Evolutionary conservation across 177 flowering plant genomes (phyloP).

Genomic region (Vitis hybrid): DNA sequence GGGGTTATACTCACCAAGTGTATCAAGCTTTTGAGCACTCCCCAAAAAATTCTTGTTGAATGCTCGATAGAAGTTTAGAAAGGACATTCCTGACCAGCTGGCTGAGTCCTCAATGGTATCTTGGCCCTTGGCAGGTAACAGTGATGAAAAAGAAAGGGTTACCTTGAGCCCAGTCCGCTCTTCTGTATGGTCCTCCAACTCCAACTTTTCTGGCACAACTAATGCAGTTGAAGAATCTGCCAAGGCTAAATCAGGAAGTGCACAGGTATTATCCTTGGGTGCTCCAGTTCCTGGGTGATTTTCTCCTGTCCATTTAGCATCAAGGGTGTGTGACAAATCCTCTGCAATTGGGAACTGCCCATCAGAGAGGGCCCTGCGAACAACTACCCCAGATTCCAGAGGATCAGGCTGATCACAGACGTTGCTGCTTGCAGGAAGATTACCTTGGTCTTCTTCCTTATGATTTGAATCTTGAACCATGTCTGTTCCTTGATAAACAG

Average conservation of each 20-base stretch:
- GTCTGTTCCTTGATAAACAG: constrained; percentile 25
- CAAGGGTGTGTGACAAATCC: constrained; percentile 77
- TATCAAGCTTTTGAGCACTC: constrained; percentile 50
- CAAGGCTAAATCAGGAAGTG: constrained; percentile 27
- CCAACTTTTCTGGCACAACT: constrained; percentile 24
- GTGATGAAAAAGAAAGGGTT: constrained; percentile 29
- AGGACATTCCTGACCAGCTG: constrained; percentile 70
- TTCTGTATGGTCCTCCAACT: constrained; percentile 39
- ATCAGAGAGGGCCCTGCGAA: constrained; percentile 60
- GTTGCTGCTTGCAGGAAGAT: constrained; percentile 19
- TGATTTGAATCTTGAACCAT: constrained; percentile 18
- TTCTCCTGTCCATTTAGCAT: constrained; percentile 95
- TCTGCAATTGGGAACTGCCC: constrained; percentile 57
- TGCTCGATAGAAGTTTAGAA: constrained; percentile 58
- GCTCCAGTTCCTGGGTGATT: constrained; percentile 36
- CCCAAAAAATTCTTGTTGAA: constrained; percentile 50
- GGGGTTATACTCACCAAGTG: constrained; percentile 57
- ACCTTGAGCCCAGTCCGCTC: constrained; percentile 31
- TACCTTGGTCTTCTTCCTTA: constrained; percentile 20
- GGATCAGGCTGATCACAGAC: constrained; percentile 30
- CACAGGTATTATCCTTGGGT: constrained; percentile 27
- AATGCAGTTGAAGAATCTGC: constrained; percentile 34
- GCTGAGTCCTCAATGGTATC: constrained; percentile 55
- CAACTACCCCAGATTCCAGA: constrained; percentile 32
- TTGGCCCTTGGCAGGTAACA: constrained; percentile 31